Base-by-base conservation (phyloP, 345 rosid genomes). In the Carallia pectinifolia region DNA sequence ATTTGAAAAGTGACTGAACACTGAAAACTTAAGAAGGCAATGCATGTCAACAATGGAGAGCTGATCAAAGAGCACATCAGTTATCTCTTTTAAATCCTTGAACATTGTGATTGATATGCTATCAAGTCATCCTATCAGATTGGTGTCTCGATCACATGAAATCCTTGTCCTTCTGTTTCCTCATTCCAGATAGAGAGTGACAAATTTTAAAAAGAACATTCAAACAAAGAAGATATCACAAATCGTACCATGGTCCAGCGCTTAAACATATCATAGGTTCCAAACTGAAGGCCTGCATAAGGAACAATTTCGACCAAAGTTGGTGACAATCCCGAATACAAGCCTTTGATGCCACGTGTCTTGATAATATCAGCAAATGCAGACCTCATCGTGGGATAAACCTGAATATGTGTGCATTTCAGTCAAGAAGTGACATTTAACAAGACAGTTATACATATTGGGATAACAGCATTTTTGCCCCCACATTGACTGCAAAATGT, bases 251-350 rank as follows among this genome's bases (percentile, higher is more conserved):
- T 80, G 62, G 85, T 65, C 99, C 97, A 92, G 40, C 97, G 90
- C 82, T 90, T 95, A 75, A 89, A 95, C 60, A 93, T 88, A 63
- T 95, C 98, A 53, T 92, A 95, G 6, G 90, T 92, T 81, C 98
- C 99, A 77, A 95, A 90, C 67, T 95, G 99, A 80, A 95, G 85
- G 68, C 99, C 98, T 71, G 99, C 99, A 74, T 95, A 92, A 58
- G 99, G 99, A 77, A 92, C 77, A 75, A 95, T 95, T 79, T 95
- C 92, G 50, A 95, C 90, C 66, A 95, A 87, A 4, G 99, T 95
- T 59, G 98, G 98, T 48, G 98, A 81, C 75, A 95, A 79, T 69
- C 99, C 99, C 71, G 91, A 87, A 81, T 95, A 95, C 75, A 95
- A 71, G 74, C 99, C 99, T 82, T 55, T 83, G 60, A 90, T 70